Evolutionary conservation across 1,284 basidiomycete genomes (phyloP), one percentile per base, ranked within the genome.

Genomic region (Coniferiporia sulphurascens): DNA sequence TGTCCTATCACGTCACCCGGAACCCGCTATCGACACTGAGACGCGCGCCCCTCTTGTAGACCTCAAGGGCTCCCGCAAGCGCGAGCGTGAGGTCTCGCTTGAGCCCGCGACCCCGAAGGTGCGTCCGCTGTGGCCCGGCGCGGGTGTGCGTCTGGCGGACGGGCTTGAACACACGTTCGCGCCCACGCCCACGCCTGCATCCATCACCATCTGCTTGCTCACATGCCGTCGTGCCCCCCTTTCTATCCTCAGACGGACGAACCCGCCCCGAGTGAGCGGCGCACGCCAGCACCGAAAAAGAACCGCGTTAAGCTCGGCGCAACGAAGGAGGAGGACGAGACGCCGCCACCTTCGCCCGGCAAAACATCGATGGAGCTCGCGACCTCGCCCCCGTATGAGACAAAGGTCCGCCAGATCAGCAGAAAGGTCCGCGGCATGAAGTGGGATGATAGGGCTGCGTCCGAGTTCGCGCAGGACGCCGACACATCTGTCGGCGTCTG

Each of bases 361-460:
- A 81, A 76, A 48, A 21, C 59, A 22, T 52, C 52, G 36, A 57
- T 64, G 5, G 76, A 72, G 13, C 66, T 78, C 52, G 76, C 76
- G 55, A 78, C 76, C 43, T 89, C 88, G 19, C 88, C 87, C 1
- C 85, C 84, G 1, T 80, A 84, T 62, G 87, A 90, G 72, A 80
- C 83, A 62, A 83, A 83, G 74, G 84, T 87, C 59, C 80, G 85
- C 51, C 86, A 88, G 72, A 88, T 89, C 67, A 89, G 86, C 63
- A 84, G 84, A 65, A 85, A 86, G 38, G 86, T 89, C 22, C 86
- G 88, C 69, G 87, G 89, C 68, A 78, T 89, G 65, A 83, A 74
- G 66, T 88, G 86, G 66, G 85, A 78, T 78, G 70, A 83, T 79
- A 62, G 73, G 72, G 66, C 74, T 74, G 60, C 71, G 71, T 35